These are phyloP conservation scores for Avena atlantica DNA, from an alignment of 176 grass and related monocot species.

Conservation along the genomic window DNA sequence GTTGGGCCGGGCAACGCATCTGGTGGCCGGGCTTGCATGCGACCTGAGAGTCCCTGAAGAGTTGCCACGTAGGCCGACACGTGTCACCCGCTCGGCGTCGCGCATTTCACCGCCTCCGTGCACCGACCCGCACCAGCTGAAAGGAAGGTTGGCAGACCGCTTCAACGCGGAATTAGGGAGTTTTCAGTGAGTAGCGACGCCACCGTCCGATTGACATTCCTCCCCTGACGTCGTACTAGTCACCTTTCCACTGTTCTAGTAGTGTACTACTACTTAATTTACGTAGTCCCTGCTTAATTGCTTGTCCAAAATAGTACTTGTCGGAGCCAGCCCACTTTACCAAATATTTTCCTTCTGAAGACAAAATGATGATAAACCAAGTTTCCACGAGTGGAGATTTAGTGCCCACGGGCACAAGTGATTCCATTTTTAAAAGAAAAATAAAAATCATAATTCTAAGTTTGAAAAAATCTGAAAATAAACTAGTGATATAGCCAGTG, in stretches of 20 bases:
- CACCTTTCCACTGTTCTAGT: background rate
- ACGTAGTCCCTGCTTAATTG: background rate
- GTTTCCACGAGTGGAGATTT: no score
- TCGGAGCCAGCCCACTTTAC: background rate
- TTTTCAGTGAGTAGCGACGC: slow-evolving; percentile 18
- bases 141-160: slow-evolving; percentile 15
- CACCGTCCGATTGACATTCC: background rate
- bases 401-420: no score
- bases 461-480: no score
- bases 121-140: slow-evolving; percentile 50
- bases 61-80: background rate
- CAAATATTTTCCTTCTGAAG: background rate
- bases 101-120: background rate
- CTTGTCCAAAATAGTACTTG: background rate
- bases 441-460: no score
- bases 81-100: slow-evolving; percentile 15
- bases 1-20: background rate
- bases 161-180: slow-evolving; percentile 56
- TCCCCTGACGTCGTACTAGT: background rate
- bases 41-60: background rate
- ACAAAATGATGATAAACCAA: no score
- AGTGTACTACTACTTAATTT: background rate
- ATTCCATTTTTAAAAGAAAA: no score
- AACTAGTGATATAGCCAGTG: no score
- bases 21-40: background rate